phyloP scores from a whole-genome alignment of 2,329 filamentous ascomycete genomes.

The Fusarium drepaniforme region DNA sequence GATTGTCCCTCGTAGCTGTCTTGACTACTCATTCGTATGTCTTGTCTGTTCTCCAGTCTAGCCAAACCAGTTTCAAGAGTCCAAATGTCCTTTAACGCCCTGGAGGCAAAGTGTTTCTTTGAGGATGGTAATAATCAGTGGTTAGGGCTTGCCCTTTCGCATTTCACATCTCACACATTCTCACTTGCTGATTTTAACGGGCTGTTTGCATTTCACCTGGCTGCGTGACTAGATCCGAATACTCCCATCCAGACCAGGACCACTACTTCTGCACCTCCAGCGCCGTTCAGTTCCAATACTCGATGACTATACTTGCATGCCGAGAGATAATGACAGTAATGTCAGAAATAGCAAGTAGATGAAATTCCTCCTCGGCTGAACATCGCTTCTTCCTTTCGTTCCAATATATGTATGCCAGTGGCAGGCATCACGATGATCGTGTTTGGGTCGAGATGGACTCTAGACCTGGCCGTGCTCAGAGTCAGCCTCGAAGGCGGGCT shows the following conservation, averaged over 20 bases:
- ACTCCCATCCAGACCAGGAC: neutral
- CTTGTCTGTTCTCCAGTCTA: neutral
- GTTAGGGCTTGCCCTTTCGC: neutral
- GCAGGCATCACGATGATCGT: neutral
- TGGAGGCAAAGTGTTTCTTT: neutral
- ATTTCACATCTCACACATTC: neutral
- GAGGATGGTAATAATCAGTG: neutral
- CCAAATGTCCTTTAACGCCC: neutral
- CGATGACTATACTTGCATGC: constrained; percentile 12
- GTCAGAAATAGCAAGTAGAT: constrained; percentile 2
- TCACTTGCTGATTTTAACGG: neutral
- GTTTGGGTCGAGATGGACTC: neutral
- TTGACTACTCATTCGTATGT: neutral
- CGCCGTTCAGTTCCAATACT: constrained; percentile 17
- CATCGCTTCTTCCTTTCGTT: neutral
- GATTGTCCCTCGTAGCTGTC: neutral
- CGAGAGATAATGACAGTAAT: constrained; percentile 12
- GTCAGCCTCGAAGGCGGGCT: neutral
- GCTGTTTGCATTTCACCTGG: neutral
- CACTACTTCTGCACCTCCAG: neutral
- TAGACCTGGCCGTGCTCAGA: neutral
- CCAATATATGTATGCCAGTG: neutral
- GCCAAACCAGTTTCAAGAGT: neutral
- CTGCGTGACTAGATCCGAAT: constrained; percentile 4
- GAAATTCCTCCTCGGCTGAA: neutral